phyloP scores from a whole-genome alignment of 2,329 filamentous ascomycete genomes.

The Thelonectria olida region DNA sequence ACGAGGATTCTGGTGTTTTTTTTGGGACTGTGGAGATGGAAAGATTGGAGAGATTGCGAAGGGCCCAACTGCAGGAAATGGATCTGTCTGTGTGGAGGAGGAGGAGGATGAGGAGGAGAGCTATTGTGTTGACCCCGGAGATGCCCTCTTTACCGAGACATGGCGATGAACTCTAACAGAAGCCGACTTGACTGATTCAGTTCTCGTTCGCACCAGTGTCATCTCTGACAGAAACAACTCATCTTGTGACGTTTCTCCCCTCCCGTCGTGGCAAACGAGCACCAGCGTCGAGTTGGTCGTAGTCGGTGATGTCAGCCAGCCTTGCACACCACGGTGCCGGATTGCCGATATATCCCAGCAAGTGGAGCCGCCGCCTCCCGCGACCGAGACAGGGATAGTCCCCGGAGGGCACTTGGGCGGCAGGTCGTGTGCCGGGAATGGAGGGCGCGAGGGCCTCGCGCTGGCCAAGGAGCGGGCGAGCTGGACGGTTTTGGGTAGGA shows the following conservation, averaged over 20 bases:
- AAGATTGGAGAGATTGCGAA: not conserved
- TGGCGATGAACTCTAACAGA: too few species aligned
- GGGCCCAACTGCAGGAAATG: not conserved
- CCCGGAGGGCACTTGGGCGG: slow-evolving; percentile 8
- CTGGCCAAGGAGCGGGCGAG: not conserved
- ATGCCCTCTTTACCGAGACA: too few species aligned
- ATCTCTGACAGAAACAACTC: not conserved
- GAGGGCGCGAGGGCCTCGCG: slow-evolving; percentile 1
- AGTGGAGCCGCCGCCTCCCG: slow-evolving; percentile 1
- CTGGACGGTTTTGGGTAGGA: slow-evolving; percentile 1
- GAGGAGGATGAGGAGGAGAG: not conserved
- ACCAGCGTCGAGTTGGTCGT: too few species aligned
- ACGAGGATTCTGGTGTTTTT: not conserved
- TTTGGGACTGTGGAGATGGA: not conserved
- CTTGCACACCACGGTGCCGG: slow-evolving; percentile 28
- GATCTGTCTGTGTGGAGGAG: not conserved
- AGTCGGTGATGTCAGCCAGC: slow-evolving; percentile 27
- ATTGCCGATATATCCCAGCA: slow-evolving; percentile 30
- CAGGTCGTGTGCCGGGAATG: slow-evolving; percentile 28
- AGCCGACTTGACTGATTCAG: too few species aligned
- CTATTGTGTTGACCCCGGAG: too few species aligned
- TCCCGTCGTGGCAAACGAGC: not conserved
- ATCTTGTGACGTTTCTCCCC: not conserved
- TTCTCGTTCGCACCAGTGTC: too few species aligned
- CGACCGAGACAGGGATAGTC: slow-evolving; percentile 21